A percentile compares a stretch with the other conserved stretches of the same genome.
Evolutionary conservation across 495 filamentous ascomycete genomes (phyloP).

Genomic region (Penicilliopsis zonata): DNA sequence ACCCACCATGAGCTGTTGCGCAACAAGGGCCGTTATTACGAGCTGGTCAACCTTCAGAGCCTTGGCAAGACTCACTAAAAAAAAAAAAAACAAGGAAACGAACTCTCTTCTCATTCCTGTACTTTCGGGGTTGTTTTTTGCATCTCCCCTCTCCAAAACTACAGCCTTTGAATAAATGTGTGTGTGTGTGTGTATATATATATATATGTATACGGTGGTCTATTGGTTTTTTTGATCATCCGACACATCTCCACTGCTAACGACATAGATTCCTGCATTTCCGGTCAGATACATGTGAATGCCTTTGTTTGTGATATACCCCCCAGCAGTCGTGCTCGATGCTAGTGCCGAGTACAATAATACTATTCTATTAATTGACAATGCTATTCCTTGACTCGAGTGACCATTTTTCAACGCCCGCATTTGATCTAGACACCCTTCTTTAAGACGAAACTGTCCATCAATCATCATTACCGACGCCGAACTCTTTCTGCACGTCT

Average conservation of each 20-base stretch:
- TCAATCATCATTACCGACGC: constrained; percentile 28
- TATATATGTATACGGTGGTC: constrained; percentile 1
- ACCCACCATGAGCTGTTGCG: constrained; percentile 57
- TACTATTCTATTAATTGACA: too few relatives aligned
- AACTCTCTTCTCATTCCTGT: background rate
- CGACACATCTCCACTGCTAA: too few relatives aligned
- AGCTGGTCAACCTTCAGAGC: constrained; percentile 71
- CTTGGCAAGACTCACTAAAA: constrained; percentile 44
- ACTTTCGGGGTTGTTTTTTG: background rate
- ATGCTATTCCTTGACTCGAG: too few relatives aligned
- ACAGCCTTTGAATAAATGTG: too few relatives aligned
- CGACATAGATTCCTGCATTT: too few relatives aligned
- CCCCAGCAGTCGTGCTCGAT: too few relatives aligned
- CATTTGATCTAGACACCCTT: background rate
- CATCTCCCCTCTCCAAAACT: background rate
- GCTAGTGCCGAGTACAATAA: too few relatives aligned
- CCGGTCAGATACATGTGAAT: too few relatives aligned
- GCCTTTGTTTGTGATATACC: too few relatives aligned
- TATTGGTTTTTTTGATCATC: too few relatives aligned
- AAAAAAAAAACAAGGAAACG: background rate
- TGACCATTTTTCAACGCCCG: background rate
- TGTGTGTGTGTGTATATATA: background rate
- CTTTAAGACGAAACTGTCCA: too few relatives aligned
- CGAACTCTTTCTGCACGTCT: constrained; percentile 52
- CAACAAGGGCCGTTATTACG: constrained; percentile 58